Base-by-base conservation (phyloP, 441 rosid genomes). In the Populus hybrid region DNA sequence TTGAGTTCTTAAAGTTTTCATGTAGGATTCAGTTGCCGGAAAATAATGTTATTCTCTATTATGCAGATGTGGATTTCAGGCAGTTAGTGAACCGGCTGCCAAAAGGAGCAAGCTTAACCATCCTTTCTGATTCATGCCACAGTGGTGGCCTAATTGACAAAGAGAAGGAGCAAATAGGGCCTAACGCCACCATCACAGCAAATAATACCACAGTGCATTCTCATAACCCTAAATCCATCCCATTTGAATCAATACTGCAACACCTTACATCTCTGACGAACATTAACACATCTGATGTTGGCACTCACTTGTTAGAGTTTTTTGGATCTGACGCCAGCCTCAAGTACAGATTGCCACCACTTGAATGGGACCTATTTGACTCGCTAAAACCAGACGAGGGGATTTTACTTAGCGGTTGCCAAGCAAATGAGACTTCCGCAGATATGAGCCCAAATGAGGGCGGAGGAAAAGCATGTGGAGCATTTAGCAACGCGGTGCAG, bases 41-140 rank as follows among this genome's bases (percentile, higher is more conserved):
- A 4, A 42, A 42, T 42, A 42, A 42, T 0, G 50, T 42, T 30
- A 21, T 19, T 23, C 19, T 35, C 14, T 10, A 11, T 4, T 12
- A 1, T 76, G 78, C 80, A 87, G 92, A 86, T 63, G 66, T 85
- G 77, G 94, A 89, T 75, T 85, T 91, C 67, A 81, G 91, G 76
- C 87, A 89, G 61, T 63, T 89, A 10, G 94, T 91, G 71, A 91
- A 87, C 82, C 83, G 83, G 26, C 74, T 91, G 9, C 88, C 90
- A 7, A 81, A 85, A 64, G 89, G 88, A 19, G 82, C 89, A 76
- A 88, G 83, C 78, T 84, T 91, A 82, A 87, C 91, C 64, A 86
- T 91, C 72, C 57, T 89, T 34, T 89, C 92, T 24, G 94, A 91
- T 84, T 91, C 92, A 38, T 91, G 94, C 85, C 92, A 89, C 82